Conservation (phyloP, 2,329 filamentous ascomycete genomes). For the Aspergillus pseudotamarii region DNA sequence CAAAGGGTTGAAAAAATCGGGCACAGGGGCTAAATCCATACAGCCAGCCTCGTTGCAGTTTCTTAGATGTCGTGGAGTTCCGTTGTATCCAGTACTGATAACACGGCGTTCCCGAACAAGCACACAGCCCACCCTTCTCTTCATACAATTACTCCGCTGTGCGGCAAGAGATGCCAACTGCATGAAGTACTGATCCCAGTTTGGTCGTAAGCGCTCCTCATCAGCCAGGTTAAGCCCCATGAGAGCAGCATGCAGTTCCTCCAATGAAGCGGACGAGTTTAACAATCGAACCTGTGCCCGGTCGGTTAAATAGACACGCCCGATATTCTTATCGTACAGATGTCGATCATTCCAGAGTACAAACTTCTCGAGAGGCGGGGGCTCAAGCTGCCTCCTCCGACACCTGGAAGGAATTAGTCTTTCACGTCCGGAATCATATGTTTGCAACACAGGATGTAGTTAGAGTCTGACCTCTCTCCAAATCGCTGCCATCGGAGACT, state of each 20-base stretch:
- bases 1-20: background rate
- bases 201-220: constrained; percentile 77
- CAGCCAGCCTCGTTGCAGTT: constrained; percentile 96
- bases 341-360: constrained; percentile 70
- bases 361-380: constrained; percentile 61
- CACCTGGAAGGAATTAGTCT: constrained; percentile 44
- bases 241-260: constrained; percentile 72
- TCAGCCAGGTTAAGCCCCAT: constrained; percentile 75
- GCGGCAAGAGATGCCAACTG: constrained; percentile 88
- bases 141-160: constrained; percentile 96
- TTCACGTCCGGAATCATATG: background rate
- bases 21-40: constrained; percentile 25
- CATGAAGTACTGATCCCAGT: constrained; percentile 99
- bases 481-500: constrained; percentile 81
- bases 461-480: constrained; percentile 57
- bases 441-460: background rate
- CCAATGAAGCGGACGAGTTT: constrained; percentile 75
- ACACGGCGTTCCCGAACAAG: constrained; percentile 84
- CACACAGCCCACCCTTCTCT: constrained; percentile 91
- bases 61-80: constrained; percentile 82
- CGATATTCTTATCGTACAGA: constrained; percentile 67
- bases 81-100: constrained; percentile 95
- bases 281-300: constrained; percentile 82
- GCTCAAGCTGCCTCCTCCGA: constrained; percentile 48
- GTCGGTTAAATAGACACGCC: constrained; percentile 75